Base-by-base conservation (phyloP, 768 basidiomycete species). In the Thelephora aurantiotincta region DNA sequence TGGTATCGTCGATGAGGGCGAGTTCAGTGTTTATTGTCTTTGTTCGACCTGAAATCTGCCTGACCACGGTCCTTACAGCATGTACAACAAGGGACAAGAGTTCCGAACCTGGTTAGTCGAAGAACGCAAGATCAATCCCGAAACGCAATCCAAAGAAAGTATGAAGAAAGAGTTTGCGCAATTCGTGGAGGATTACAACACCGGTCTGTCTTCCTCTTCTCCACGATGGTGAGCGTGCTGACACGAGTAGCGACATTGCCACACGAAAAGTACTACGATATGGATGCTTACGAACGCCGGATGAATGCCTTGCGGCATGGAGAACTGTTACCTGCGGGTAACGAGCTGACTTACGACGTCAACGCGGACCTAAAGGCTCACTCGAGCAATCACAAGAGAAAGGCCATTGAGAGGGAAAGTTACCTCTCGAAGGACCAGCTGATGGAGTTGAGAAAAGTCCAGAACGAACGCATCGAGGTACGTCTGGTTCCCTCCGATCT, bases 211-310 rank as follows among this genome's bases (percentile, higher is more conserved):
- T 33, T 45, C 16, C 33, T 41, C 46, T 42, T 43, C 35, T 45
- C 11, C 23, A 23, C 36, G 46, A 22, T 42, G 41, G n/a, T 26
- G 43, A 35, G 37, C 35, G 7, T 30, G 35, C n/a, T 42, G 19
- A 37, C 22, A 35, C 19, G 11, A 37, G 14, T 50, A 91, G 91
- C 90, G 12, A 96, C 92, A 2, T 71, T 96, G 2, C 88, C 92
- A 9, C 85, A 94, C 57, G 90, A 93, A 61, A 96, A 96, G 61
- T 96, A 92, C 63, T 94, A 94, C 62, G 77, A 92, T 58, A 89
- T 93, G 75, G 79, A 78, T 47, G 73, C 76, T 5, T 91, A 90
- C 60, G 88, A 92, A 51, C 69, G 69, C 18, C 80, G 88, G 43
- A 94, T 94, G 92, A 63, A 75, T 34, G 78, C 87, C 18, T 65